Evolutionary conservation across 2,329 filamentous ascomycete genomes (phyloP).

Genomic region (Sclerotinia subarctica): DNA sequence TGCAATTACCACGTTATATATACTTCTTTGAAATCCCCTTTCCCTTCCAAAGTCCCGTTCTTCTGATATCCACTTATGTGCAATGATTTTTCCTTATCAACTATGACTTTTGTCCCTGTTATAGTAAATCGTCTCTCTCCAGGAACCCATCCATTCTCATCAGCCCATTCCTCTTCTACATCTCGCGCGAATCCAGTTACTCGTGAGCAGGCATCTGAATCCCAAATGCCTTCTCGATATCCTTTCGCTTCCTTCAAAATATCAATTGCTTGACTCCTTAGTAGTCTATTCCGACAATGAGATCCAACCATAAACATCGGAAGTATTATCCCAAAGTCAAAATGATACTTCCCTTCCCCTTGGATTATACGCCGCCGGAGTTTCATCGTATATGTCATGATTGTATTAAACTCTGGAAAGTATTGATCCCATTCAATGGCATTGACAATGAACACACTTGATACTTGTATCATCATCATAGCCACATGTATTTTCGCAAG

Average conservation of each 20-base stretch:
- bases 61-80: constrained; percentile 18
- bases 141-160: constrained; percentile 17
- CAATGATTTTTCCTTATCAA: neutral
- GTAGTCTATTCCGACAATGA: constrained; percentile 21
- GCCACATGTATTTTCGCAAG: constrained; percentile 22
- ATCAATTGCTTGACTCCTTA: constrained; percentile 20
- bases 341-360: constrained; percentile 20
- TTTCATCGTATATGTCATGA: constrained; percentile 13
- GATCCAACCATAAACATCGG: constrained; percentile 20
- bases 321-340: constrained; percentile 24
- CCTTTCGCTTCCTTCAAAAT: constrained; percentile 13
- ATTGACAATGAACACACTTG: constrained; percentile 12
- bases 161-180: constrained; percentile 23
- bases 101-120: constrained; percentile 3
- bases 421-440: constrained; percentile 22
- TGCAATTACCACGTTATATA: constrained; percentile 3
- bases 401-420: constrained; percentile 19
- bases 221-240: constrained; percentile 27
- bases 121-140: constrained; percentile 15
- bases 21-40: constrained; percentile 5
- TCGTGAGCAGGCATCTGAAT: constrained; percentile 17
- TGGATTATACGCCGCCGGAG: constrained; percentile 17
- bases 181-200: constrained; percentile 13
- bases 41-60: constrained; percentile 13
- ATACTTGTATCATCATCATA: constrained; percentile 18